Evolutionary conservation across 768 basidiomycete genomes (phyloP).

Genomic region (Russula ochroleuca): DNA sequence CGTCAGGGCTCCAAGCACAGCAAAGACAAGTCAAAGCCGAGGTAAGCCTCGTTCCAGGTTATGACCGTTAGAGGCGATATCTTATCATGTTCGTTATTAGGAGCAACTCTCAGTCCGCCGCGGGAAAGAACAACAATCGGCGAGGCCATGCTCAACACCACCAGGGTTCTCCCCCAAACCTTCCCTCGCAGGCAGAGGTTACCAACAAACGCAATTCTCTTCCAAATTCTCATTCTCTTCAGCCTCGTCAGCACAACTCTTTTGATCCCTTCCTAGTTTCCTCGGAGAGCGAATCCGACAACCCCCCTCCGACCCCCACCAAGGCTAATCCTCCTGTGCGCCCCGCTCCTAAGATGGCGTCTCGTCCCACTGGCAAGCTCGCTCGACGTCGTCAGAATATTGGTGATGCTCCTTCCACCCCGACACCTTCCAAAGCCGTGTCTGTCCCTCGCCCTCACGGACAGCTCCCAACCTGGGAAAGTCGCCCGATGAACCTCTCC

Average conservation of each 20-base stretch:
- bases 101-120: conserved; percentile 44
- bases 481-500: conserved; percentile 35
- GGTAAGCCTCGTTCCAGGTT: conserved; percentile 34
- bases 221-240: conserved; percentile 31
- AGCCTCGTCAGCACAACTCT: conserved; percentile 38
- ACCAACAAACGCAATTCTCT: conserved; percentile 32
- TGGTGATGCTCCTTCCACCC: conserved; percentile 34
- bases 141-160: conserved; percentile 42
- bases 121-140: conserved; percentile 43
- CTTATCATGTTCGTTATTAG: conserved; percentile 31
- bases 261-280: conserved; percentile 49
- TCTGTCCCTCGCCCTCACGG: conserved; percentile 44
- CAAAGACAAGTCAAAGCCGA: conserved; percentile 43
- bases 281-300: conserved; percentile 35
- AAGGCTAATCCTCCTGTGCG: conserved; percentile 29
- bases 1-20: conserved; percentile 38
- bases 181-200: conserved; percentile 66
- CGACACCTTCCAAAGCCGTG: conserved; percentile 44
- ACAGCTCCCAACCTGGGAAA: conserved; percentile 12
- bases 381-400: conserved; percentile 52
- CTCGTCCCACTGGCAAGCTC: conserved; percentile 52
- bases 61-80: background rate
- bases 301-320: conserved; percentile 36
- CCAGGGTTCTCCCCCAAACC: conserved; percentile 56
- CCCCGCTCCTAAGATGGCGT: conserved; percentile 41